phyloP scores from a whole-genome alignment of 257 asterid genomes.

The Rubia yunnanensis region DNA sequence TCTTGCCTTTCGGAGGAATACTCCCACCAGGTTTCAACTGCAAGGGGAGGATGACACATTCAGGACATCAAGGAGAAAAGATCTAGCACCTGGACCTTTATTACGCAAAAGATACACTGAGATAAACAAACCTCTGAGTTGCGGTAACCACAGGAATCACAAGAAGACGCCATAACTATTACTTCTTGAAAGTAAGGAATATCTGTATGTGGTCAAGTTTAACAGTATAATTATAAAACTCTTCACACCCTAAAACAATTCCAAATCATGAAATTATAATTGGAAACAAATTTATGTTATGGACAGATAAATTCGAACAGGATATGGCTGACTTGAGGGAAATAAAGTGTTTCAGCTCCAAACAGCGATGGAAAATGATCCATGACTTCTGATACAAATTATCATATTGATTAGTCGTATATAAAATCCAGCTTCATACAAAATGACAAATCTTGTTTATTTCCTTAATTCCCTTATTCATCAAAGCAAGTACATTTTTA shows the following conservation, averaged over 20 bases:
- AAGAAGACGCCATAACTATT: constrained; percentile 85
- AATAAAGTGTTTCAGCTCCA: not conserved
- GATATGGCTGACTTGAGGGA: not conserved
- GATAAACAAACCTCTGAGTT: constrained; percentile 64
- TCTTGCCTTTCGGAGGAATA: constrained; percentile 82
- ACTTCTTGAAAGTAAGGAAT: constrained; percentile 94
- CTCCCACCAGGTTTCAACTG: constrained; percentile 92
- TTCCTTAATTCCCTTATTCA: not conserved
- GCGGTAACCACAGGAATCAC: constrained; percentile 91
- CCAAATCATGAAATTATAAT: not conserved
- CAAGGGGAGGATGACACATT: constrained; percentile 13
- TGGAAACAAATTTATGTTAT: no score
- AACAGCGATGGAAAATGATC: not conserved
- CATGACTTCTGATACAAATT: no score
- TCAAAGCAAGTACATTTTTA: not conserved
- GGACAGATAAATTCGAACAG: no score
- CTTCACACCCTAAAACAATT: not conserved
- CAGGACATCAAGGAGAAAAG: not conserved
- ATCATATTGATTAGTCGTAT: not conserved
- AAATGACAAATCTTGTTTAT: not conserved
- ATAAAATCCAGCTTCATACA: not conserved
- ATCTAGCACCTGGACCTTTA: not conserved
- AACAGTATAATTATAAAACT: no score
- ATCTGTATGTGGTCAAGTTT: constrained; percentile 59
- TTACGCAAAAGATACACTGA: not conserved